These are phyloP conservation scores for Syzygium jambos DNA, from an alignment of 345 rosid species.

Conservation along the genomic window DNA sequence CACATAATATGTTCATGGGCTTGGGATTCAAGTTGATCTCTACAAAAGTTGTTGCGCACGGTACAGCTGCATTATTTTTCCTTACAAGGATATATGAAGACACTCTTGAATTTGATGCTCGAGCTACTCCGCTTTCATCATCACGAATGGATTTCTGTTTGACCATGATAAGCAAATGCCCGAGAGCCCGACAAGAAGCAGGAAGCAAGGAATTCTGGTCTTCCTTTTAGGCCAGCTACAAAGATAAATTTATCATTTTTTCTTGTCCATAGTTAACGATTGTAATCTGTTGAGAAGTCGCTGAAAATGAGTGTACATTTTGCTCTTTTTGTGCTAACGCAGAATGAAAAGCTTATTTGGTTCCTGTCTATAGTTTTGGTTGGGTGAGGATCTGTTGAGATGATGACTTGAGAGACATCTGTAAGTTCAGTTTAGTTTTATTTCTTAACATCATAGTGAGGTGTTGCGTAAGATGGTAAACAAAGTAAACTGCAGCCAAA, in stretches of 20 bases:
- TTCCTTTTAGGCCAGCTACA: background rate
- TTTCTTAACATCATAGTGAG: background rate
- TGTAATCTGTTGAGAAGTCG: background rate
- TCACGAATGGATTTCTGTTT: background rate
- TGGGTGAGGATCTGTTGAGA: background rate
- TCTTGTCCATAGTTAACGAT: slow-evolving; percentile 4
- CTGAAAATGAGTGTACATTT: background rate
- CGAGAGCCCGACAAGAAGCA: background rate
- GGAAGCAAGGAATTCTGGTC: background rate
- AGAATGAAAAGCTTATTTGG: background rate
- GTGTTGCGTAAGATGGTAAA: background rate
- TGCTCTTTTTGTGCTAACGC: background rate
- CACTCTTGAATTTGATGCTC: background rate
- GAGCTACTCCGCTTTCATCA: background rate
- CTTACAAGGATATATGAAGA: background rate
- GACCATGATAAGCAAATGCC: background rate
- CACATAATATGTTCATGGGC: background rate
- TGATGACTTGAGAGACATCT: background rate
- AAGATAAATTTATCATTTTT: slow-evolving; percentile 1
- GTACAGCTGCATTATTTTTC: background rate
- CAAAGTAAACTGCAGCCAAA: background rate
- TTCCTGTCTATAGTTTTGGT: background rate
- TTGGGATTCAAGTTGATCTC: background rate
- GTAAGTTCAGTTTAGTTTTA: background rate
- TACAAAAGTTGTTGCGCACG: background rate